Conservation (phyloP, 2,329 filamentous ascomycete genomes). For the Cordyceps cicadae region DNA sequence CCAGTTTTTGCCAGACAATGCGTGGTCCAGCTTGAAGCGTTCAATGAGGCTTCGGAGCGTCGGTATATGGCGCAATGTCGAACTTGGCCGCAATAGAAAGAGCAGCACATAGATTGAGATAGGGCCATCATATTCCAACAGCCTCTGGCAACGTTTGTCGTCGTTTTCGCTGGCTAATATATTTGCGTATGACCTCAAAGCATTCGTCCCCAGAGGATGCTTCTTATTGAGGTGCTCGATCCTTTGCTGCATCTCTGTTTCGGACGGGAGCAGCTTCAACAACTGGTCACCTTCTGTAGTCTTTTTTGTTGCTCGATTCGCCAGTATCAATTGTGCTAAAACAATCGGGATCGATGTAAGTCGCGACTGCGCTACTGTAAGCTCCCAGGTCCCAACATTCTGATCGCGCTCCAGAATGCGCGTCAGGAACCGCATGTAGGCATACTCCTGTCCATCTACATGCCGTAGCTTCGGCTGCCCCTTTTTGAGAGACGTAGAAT, state of each 20-base stretch:
- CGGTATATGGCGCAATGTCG: slow-evolving; percentile 18
- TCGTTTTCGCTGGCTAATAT: slow-evolving; percentile 24
- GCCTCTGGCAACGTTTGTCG: slow-evolving; percentile 24
- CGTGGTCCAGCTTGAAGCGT: slow-evolving; percentile 15
- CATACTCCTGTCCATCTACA: neutral
- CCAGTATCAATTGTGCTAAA: neutral
- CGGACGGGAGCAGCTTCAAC: slow-evolving; percentile 19
- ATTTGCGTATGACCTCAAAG: slow-evolving; percentile 21
- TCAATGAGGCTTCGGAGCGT: slow-evolving; percentile 21
- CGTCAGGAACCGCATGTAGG: neutral
- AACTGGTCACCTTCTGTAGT: slow-evolving; percentile 8
- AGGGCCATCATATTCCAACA: slow-evolving; percentile 18
- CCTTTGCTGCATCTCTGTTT: slow-evolving; percentile 18
- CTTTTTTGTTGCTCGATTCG: neutral
- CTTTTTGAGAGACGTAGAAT: neutral
- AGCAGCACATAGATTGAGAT: slow-evolving; percentile 21
- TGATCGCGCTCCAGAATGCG: neutral
- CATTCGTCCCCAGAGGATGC: slow-evolving; percentile 15
- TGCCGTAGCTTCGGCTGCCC: neutral
- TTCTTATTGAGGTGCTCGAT: slow-evolving; percentile 16
- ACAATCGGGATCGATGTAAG: neutral
- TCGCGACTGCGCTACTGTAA: neutral
- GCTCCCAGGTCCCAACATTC: neutral
- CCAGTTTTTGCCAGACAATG: neutral
- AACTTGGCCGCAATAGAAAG: slow-evolving; percentile 22